Evolutionary conservation across 257 asterid species (phyloP).

Genomic region (Solanum bulbocastanum): DNA sequence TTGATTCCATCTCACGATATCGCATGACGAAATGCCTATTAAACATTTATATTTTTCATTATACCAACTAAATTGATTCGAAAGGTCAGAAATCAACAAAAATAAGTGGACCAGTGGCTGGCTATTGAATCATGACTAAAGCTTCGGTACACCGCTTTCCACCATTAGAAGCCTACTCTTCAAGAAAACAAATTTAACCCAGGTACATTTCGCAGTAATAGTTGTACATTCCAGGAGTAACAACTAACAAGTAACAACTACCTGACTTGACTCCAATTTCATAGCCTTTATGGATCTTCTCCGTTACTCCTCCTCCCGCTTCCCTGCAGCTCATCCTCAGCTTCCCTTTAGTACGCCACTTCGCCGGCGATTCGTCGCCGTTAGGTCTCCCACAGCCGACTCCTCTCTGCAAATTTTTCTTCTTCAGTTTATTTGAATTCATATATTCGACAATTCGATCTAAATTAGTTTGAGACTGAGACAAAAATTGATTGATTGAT

Average conservation of each 20-base stretch:
- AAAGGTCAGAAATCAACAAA: not conserved
- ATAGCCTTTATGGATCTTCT: conserved; percentile 42
- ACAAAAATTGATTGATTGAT: not conserved
- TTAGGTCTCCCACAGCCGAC: conserved; percentile 28
- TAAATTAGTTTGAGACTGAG: not conserved
- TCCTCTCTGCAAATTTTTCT: not conserved
- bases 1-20: too few relatives aligned
- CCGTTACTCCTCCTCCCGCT: conserved; percentile 37
- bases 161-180: not conserved
- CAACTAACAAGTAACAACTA: not conserved
- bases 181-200: not conserved
- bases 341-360: conserved; percentile 23
- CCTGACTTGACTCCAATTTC: not conserved
- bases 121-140: not conserved
- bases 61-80: not conserved
- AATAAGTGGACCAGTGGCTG: not conserved
- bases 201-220: not conserved
- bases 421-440: conserved; percentile 1
- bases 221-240: not conserved
- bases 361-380: conserved; percentile 37
- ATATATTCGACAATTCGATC: conserved; percentile 13
- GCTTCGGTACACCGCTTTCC: not conserved
- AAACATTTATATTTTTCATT: too few relatives aligned
- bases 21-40: too few relatives aligned
- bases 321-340: conserved; percentile 20